Base-by-base conservation (phyloP, 2,329 filamentous ascomycete species). In the Penicillium glabrum region DNA sequence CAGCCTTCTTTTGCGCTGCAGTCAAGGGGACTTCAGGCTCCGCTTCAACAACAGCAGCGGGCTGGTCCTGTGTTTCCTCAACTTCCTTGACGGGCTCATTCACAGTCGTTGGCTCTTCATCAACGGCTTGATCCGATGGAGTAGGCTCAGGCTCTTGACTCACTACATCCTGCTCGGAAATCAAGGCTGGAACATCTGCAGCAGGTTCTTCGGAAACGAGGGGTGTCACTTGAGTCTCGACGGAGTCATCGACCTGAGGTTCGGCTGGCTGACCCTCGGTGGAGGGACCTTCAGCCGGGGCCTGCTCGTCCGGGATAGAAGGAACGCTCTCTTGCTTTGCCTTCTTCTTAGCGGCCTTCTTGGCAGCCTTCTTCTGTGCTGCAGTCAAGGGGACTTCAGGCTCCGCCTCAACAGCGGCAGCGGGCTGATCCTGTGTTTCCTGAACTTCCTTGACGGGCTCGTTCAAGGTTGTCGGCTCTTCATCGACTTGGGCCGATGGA, bases 341-440 rank as follows among this genome's bases (percentile, higher is more conserved):
- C 58, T 65, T 66, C 58, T 63, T 64, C 37, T 66, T 65, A 48
- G 65, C 64, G 35, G 63, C 67, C 57, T 78, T 79, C 66, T 77
- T 77, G 16, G 66, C 67, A 57, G 74, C 77, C 55, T 69, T 73
- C 59, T 67, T 68, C 43, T 66, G 60, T 1, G 64, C 60, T 5
- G 64, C 29, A 5, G 63, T 67, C 54, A 66, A 47, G 19, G 56
- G 46, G 5, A 53, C 54, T 41, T 65, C 62, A 35, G 59, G 27
- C 43, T 64, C 59, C 14, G 55, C 37, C 23, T 59, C 61, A 24
- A 31, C 35, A 23, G 60, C 54, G 26, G 49, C 48, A 49, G 29
- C n/a, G 21, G 47, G 35, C 27, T 31, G 49, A 5, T 44, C 24
- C 8, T 23, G 21, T 8, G 29, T 21, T 21, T 51, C 43, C 3